phyloP scores from a whole-genome alignment of 2,329 filamentous ascomycete genomes.

The Trichoderma sp. region DNA sequence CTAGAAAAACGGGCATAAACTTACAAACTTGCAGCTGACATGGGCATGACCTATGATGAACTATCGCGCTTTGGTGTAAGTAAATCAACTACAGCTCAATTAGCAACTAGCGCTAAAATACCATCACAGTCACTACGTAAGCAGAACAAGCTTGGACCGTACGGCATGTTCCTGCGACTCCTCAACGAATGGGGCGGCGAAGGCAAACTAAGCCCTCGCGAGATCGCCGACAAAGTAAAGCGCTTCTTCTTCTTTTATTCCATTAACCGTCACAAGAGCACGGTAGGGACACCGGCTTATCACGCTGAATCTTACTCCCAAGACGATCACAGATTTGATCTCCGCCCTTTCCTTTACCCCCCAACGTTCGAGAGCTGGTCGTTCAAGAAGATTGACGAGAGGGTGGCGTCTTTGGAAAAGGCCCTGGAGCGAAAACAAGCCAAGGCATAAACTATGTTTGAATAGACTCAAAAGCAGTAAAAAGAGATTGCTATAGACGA shows the following conservation, averaged over 20 bases:
- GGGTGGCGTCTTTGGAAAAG: conserved; percentile 39
- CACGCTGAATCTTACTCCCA: conserved; percentile 28
- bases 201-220: conserved; percentile 33
- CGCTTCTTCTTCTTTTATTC: neutral
- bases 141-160: conserved; percentile 46
- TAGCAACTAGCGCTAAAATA: neutral
- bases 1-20: neutral
- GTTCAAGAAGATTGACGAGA: conserved; percentile 45
- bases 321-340: conserved; percentile 35
- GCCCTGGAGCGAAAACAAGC: conserved; percentile 4
- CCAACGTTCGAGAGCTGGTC: conserved; percentile 38
- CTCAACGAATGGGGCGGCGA: conserved; percentile 42
- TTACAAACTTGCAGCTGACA: conserved; percentile 1
- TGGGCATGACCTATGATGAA: conserved; percentile 9
- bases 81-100: neutral
- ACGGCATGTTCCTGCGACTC: conserved; percentile 43
- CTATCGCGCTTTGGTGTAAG: conserved; percentile 2
- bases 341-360: conserved; percentile 34
- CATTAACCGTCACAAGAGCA: neutral
- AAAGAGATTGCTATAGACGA: neutral
- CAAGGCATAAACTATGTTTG: neutral
- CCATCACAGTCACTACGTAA: conserved; percentile 40
- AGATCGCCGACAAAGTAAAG: conserved; percentile 41
- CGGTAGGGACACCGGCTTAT: neutral
- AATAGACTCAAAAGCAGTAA: neutral